Evolutionary conservation across 805 yeast species (phyloP), one percentile per base, ranked within the genome.

Genomic region (Ogataea minuta): DNA sequence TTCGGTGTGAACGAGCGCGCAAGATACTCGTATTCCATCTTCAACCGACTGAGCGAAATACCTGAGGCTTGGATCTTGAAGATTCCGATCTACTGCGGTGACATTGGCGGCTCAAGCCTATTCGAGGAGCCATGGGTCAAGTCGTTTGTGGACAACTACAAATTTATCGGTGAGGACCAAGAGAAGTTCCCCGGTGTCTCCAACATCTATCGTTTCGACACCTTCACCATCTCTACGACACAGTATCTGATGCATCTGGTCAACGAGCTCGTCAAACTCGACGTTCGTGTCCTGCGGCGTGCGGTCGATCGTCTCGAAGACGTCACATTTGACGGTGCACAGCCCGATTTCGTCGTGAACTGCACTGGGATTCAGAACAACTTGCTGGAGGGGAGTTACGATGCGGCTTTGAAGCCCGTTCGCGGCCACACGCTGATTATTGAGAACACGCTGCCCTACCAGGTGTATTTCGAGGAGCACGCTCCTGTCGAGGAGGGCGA

Each of bases 391-490:
- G 86, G 84, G 8, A 70, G 70, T n/a, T 54, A 63, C n/a, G 84
- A 78, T 46, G 36, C 60, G 5, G 50, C 60, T 1, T 65, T 70
- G 28, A 66, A 47, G 45, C 81, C 84, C 0, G 71, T 79, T 14
- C 64, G 74, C 44, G 88, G 87, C 1, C 88, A 81, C 52, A 75
- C 77, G 8, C 47, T 79, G 10, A 63, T 74, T 16, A 68, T 79
- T 6, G 67, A 73, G 37, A 77, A 77, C 53, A 67, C 62, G 28
- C 36, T 63, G 48, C 62, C 63, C 47, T 54, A 53, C 47, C 62
- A 74, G 64, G 47, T 66, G 16, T 43, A 52, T 5, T 62, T 68
- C 24, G 62, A 62, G 9, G 53, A 54, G 28, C 40, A 42, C 8
- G 48, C 53, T 9, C 54, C 60, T 3, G 57, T 43, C 6, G 56